These are phyloP conservation scores for Achlya hypogyna DNA, from an alignment of 352 stramenopile genomes.

Conservation along the genomic window DNA sequence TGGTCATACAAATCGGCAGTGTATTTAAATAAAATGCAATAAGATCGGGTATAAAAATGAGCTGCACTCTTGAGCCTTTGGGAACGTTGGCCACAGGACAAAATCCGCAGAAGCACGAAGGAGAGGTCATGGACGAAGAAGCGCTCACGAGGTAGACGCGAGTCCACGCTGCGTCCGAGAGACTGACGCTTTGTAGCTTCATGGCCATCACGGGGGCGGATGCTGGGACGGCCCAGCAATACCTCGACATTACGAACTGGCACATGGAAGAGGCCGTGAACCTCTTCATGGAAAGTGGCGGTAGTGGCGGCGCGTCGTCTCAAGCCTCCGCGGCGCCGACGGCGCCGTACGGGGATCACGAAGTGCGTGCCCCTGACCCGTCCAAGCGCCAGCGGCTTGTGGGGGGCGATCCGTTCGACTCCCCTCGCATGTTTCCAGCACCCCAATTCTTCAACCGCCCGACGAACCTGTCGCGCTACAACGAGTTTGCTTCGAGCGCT, in stretches of 20 bases:
- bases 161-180: background rate
- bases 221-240: constrained; percentile 52
- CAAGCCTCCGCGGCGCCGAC: constrained; percentile 21
- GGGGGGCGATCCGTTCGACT: constrained; percentile 33
- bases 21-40: no score
- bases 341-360: constrained; percentile 34
- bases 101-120: background rate
- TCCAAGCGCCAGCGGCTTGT: constrained; percentile 78
- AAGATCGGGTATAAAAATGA: no score
- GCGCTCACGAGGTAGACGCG: constrained; percentile 10
- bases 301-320: constrained; percentile 22
- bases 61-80: background rate
- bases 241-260: constrained; percentile 75
- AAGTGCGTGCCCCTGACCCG: constrained; percentile 65
- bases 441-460: constrained; percentile 10
- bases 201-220: constrained; percentile 80
- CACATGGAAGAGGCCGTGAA: constrained; percentile 67
- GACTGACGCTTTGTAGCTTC: constrained; percentile 36
- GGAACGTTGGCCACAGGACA: background rate
- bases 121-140: constrained; percentile 17
- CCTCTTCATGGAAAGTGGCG: constrained; percentile 76
- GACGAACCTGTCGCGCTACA: background rate
- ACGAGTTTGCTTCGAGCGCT: background rate
- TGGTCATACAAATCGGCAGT: no score
- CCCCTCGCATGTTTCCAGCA: constrained; percentile 23